A percentile compares a stretch with the other conserved stretches of the same genome.
Evolutionary conservation across 208 protist genomes (phyloP).

Genomic region (Leishmania aethiopica): DNA sequence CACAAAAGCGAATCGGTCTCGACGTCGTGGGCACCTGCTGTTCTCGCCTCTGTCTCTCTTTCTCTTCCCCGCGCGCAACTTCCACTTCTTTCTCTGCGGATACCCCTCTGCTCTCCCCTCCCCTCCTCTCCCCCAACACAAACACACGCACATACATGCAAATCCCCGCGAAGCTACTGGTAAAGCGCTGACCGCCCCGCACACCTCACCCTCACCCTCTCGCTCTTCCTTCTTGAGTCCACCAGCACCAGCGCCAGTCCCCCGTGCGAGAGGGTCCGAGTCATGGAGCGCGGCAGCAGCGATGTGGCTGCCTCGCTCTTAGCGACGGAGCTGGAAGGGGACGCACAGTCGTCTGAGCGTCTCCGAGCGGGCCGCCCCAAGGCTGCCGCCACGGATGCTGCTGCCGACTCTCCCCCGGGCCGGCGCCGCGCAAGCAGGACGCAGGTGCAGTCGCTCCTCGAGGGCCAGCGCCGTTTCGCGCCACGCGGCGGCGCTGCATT

Average conservation of each 20-base stretch:
- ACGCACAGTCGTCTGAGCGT: not conserved
- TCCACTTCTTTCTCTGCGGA: not conserved
- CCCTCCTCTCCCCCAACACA: not conserved
- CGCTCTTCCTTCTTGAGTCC: not conserved
- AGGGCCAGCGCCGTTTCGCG: slow-evolving; percentile 19
- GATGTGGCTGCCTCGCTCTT: slow-evolving; percentile 24
- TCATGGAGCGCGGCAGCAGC: slow-evolving; percentile 10
- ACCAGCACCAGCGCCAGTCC: no score
- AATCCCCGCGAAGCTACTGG: not conserved
- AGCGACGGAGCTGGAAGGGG: slow-evolving; percentile 14
- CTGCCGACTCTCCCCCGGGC: not conserved
- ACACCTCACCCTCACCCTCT: not conserved
- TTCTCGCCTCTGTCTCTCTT: not conserved
- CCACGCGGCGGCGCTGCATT: not conserved
- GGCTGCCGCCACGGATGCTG: not conserved
- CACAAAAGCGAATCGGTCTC: not conserved
- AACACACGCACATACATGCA: not conserved
- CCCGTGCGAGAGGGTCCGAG: no score
- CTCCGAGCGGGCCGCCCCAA: not conserved
- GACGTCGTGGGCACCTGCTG: not conserved
- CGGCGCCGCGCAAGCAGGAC: not conserved
- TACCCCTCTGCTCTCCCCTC: not conserved
- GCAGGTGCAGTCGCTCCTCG: slow-evolving; percentile 13
- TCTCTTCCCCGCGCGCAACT: not conserved
- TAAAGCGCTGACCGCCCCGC: not conserved